Evolutionary conservation across 1,284 basidiomycete genomes (phyloP), one percentile per base, ranked within the genome.

Genomic region (Trametes sp.): DNA sequence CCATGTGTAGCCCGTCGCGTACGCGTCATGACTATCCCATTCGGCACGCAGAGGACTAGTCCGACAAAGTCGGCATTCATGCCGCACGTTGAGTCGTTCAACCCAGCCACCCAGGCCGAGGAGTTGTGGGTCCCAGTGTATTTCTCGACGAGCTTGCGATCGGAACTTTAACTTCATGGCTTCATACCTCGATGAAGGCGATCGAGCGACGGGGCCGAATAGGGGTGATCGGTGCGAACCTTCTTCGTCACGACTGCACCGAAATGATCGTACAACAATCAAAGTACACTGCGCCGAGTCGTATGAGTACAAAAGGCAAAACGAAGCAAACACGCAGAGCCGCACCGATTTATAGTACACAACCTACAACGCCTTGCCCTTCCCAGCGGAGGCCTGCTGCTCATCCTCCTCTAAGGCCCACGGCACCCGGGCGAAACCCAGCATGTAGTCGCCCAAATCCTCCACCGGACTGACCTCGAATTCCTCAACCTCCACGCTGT

Each of bases 401-500:
- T 31, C 50, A 26, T 62, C 59, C 10, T 55, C 36, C 42, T 62
- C 59, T n/a, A 41, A 61, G 14, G 57, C 54, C 73, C 73, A 74
- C 11, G 70, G 67, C 21, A 70, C 31, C n/a, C 69, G 59, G n/a
- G 64, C 49, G 8, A 69, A 57, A 2, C 73, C 74, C 24, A 75
- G 59, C 26, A 66, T 59, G 33, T 71, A 70, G 54, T 72, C 71
- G 19, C 61, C 62, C 16, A 62, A 24, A 19, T 42, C 56, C 19
- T 61, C 61, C n/a, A 54, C 44, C 19, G 35, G 21, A 21, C 44
- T 59, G 33, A 57, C 59, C 55, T 58, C 57, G 21, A 51, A 19
- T 24, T 53, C 57, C 26, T 59, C 56, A 21, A 57, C 23, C 53
- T 59, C 55, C 19, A 38, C 49, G 36, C 57, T 28, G 4, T 16